A percentile compares a stretch with the other conserved stretches of the same genome.
Conservation (phyloP, 768 basidiomycete genomes). For the Grammothele lineata region DNA sequence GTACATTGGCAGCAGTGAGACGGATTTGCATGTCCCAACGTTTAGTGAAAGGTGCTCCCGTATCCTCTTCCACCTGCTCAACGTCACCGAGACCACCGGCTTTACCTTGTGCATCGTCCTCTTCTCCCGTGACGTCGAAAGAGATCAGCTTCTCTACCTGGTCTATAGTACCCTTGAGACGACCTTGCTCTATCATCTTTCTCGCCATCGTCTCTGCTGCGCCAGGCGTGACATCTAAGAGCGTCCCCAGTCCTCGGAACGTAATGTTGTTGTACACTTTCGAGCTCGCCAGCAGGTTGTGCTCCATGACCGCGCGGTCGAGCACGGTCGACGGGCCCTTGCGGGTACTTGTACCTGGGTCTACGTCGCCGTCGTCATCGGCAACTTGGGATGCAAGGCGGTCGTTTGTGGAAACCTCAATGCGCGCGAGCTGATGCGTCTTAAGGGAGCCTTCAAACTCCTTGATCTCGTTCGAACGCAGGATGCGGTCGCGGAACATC, state of each 20-base stretch:
- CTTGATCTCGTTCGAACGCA: conserved; percentile 84
- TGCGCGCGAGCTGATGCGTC: conserved; percentile 92
- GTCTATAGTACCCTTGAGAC: conserved; percentile 89
- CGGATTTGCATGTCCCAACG: conserved; percentile 95
- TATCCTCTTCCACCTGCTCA: conserved; percentile 82
- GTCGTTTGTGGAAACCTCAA: conserved; percentile 81
- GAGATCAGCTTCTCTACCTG: conserved; percentile 93
- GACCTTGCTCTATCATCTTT: conserved; percentile 97
- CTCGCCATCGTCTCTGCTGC: conserved; percentile 97
- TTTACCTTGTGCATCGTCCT: conserved; percentile 90
- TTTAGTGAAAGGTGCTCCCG: conserved; percentile 87
- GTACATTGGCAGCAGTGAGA: conserved; percentile 80
- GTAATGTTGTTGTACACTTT: conserved; percentile 98
- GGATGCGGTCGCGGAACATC: conserved; percentile 98
- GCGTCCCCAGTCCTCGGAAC: conserved; percentile 86
- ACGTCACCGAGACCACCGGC: conserved; percentile 89
- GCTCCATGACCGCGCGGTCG: conserved; percentile 97
- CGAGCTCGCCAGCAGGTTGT: conserved; percentile 94
- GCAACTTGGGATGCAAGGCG: conserved; percentile 65
- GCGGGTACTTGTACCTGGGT: conserved; percentile 62
- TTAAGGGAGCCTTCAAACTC: conserved; percentile 85
- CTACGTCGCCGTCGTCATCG: conserved; percentile 48
- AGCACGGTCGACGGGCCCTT: conserved; percentile 94
- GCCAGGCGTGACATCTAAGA: conserved; percentile 85
- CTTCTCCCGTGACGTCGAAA: conserved; percentile 85